Conservation (phyloP, 768 basidiomycete species). For the Tephrocybe sp. region DNA sequence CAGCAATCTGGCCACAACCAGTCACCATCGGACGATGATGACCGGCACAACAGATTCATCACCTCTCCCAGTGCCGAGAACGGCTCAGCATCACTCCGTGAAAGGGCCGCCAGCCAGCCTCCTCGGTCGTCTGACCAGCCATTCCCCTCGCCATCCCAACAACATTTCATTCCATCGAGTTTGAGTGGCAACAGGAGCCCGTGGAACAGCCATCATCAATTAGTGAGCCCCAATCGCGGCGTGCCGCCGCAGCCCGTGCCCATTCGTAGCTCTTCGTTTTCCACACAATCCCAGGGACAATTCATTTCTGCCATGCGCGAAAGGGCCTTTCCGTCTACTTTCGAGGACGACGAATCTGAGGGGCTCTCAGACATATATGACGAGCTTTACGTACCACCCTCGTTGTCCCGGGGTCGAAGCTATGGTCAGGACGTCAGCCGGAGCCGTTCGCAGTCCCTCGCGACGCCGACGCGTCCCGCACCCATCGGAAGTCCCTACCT, state of each 20-base stretch:
- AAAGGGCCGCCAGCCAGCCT: constrained; percentile 72
- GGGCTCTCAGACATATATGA: constrained; percentile 62
- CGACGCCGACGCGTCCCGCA: constrained; percentile 54
- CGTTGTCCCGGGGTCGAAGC: constrained; percentile 54
- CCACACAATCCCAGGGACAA: constrained; percentile 50
- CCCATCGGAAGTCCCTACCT: constrained; percentile 52
- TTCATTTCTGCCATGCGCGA: constrained; percentile 71
- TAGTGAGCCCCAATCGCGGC: constrained; percentile 43
- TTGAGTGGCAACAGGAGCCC: constrained; percentile 40
- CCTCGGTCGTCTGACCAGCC: constrained; percentile 50
- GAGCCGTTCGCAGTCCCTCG: constrained; percentile 77
- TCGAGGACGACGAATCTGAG: constrained; percentile 82
- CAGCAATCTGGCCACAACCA: constrained; percentile 30
- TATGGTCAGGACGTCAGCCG: constrained; percentile 65
- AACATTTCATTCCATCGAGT: constrained; percentile 49
- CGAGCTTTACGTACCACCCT: constrained; percentile 48
- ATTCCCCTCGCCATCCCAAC: constrained; percentile 53
- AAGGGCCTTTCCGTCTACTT: constrained; percentile 68
- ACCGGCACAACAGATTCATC: constrained; percentile 64
- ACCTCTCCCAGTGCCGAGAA: constrained; percentile 38
- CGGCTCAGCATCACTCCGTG: constrained; percentile 46
- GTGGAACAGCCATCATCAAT: constrained; percentile 47
- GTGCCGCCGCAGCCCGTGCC: constrained; percentile 52
- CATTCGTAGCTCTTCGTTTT: constrained; percentile 70
- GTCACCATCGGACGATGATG: constrained; percentile 45